Conservation (phyloP, 345 rosid species). For the Punica granatum region DNA sequence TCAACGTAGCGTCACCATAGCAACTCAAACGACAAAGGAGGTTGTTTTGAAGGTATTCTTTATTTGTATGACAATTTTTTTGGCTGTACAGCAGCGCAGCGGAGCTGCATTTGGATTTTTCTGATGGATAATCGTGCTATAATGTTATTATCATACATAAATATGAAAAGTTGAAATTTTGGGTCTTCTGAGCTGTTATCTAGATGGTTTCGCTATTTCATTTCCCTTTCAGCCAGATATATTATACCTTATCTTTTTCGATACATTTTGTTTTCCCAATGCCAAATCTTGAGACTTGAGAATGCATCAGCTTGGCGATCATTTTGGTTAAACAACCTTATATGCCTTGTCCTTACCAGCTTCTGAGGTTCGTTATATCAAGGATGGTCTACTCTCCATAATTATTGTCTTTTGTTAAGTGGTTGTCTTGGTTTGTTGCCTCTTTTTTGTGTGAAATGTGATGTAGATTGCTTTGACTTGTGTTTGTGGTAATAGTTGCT, state of each 20-base stretch:
- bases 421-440: background rate
- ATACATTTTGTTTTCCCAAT: background rate
- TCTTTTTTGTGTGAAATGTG: no score
- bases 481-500: no score
- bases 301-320: background rate
- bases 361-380: background rate
- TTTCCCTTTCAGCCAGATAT: background rate
- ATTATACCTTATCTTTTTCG: background rate
- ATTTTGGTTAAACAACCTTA: no score
- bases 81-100: background rate
- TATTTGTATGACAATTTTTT: background rate
- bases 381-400: background rate
- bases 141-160: background rate
- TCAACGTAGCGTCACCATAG: slow-evolving; percentile 97
- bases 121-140: background rate
- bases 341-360: background rate
- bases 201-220: background rate
- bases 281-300: background rate
- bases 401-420: background rate
- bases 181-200: background rate
- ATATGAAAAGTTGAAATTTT: background rate
- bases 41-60: slow-evolving; percentile 80
- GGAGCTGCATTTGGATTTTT: background rate
- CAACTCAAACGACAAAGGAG: slow-evolving; percentile 95
- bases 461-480: background rate